A percentile compares a stretch with the other conserved stretches of the same genome.
These are phyloP conservation scores for Ceratobasidium sp. DNA, from an alignment of 1,284 basidiomycete genomes.

Conservation along the genomic window DNA sequence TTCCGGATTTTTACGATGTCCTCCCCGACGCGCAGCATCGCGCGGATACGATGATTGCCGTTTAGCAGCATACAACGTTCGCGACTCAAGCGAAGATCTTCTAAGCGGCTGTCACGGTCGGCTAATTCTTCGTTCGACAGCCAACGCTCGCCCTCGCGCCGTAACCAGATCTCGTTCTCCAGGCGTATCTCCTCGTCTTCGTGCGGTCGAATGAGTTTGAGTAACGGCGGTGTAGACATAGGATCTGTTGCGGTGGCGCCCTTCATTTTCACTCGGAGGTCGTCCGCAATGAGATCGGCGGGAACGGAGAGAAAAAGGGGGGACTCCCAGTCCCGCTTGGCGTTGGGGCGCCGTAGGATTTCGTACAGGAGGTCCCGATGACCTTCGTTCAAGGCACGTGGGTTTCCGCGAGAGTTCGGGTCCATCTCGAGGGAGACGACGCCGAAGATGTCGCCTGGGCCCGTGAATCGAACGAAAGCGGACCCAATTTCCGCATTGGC, in stretches of 20 bases:
- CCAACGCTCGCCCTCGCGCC: neutral
- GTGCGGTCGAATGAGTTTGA: neutral
- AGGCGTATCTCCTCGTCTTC: neutral
- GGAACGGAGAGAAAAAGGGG: neutral
- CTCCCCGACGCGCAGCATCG: neutral
- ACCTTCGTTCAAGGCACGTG: neutral
- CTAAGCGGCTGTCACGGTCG: neutral
- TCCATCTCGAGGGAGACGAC: neutral
- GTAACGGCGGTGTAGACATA: neutral
- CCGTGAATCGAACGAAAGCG: neutral
- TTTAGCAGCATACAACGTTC: neutral
- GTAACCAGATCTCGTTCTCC: neutral
- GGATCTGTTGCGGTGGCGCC: neutral
- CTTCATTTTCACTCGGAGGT: neutral
- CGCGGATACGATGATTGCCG: neutral
- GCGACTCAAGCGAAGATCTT: neutral
- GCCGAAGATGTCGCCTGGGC: neutral
- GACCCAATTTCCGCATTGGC: neutral
- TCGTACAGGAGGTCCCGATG: neutral
- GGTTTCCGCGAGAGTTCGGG: slow-evolving; percentile 4
- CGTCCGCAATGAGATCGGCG: neutral
- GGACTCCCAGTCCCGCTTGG: neutral
- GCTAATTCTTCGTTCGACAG: neutral
- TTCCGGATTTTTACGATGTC: neutral
- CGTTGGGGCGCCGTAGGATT: neutral